Evolutionary conservation across 371 early-diverging fungal species (phyloP).

Genomic region (Apophysomyces sp.): DNA sequence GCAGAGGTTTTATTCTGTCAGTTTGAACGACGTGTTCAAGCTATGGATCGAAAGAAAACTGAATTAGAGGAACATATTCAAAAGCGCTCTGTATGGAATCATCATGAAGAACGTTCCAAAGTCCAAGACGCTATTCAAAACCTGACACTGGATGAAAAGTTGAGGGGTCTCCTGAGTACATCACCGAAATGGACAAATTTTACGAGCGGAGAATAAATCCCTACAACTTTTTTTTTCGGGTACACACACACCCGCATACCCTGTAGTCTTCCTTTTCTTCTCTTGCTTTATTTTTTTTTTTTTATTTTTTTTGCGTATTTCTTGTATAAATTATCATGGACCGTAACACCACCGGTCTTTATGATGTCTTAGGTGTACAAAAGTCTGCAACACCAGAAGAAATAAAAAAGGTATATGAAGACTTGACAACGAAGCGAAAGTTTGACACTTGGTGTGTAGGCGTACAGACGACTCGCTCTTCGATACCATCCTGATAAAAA

Average conservation of each 20-base stretch:
- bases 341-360: conserved; percentile 48
- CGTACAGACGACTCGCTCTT: conserved; percentile 59
- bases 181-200: background rate
- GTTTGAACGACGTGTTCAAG: conserved; percentile 59
- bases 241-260: background rate
- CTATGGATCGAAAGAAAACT: conserved; percentile 46
- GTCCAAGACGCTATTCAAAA: conserved; percentile 28
- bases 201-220: background rate
- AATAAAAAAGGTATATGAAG: conserved; percentile 52
- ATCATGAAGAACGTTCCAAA: conserved; percentile 18
- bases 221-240: background rate
- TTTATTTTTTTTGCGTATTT: too few species aligned
- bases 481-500: conserved; percentile 83
- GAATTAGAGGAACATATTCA: conserved; percentile 32
- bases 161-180: conserved; percentile 11
- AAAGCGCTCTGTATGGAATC: conserved; percentile 40
- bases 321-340: conserved; percentile 27
- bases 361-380: conserved; percentile 61
- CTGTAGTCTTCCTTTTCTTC: conserved; percentile 3
- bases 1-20: conserved; percentile 81
- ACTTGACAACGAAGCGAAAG: background rate
- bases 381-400: conserved; percentile 61
- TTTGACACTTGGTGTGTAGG: conserved; percentile 8
- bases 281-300: conserved; percentile 4
- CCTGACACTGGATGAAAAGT: conserved; percentile 21